Base-by-base conservation (phyloP, 1,139 yeast species). In the Blastobotrys arbuscula region DNA sequence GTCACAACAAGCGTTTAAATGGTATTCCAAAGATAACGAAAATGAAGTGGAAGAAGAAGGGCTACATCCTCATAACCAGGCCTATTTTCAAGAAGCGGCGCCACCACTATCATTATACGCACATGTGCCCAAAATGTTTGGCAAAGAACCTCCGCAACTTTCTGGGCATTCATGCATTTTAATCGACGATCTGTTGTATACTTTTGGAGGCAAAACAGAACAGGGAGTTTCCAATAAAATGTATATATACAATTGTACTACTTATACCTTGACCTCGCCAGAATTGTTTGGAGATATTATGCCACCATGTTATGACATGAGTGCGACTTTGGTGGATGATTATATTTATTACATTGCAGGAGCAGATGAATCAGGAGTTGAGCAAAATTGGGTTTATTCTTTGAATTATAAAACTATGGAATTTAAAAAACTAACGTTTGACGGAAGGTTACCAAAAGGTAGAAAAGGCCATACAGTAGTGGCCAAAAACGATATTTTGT, bases 131-230 rank as follows among this genome's bases (percentile, higher is more conserved):
- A 50, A 47, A 16, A 54, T 59, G 15, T 57, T 50, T 50, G 62
- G 62, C 36, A 44, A 42, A 7, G 55, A 57, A 48, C 62, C 62
- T 3, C 62, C 62, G n/a, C 53, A 51, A 21, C 37, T 59, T 18
- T 39, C 53, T 5, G 61, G 60, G 9, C 61, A 59, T 45, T 31
- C 47, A 20, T 53, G 58, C 44, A 48, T 52, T 7, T 45, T 50
- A 19, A 50, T 56, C 13, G 35, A 48, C 12, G 53, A 50, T 39
- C 48, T 49, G 44, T 47, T 59, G 30, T 56, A 49, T 42, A 52
- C 56, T 10, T 56, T 53, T 42, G 62, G 61, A 21, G 62, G 62
- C 18, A 49, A 51, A 44, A 57, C 55, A 18, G 54, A 53, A 13
- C 39, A 37, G 19, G 59, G 56, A 2, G 48, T 50, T 24, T 46